Evolutionary conservation across 2,329 filamentous ascomycete species (phyloP), one percentile per base, ranked within the genome.

Genomic region (Sporothrix curviconia): DNA sequence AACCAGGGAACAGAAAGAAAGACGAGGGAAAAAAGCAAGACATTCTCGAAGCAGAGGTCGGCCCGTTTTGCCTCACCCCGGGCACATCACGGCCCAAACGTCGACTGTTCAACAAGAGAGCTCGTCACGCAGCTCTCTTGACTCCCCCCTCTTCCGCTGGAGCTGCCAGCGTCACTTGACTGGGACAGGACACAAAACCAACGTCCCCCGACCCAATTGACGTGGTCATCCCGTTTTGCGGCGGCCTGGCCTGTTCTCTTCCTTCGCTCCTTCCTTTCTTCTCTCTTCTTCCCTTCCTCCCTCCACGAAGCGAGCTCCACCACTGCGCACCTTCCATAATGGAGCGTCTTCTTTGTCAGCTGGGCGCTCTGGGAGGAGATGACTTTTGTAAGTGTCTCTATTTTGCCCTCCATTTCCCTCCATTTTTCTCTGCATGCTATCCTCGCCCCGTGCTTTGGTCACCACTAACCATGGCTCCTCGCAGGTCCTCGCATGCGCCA

Each of bases 361-460:
- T 95, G 90, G 91, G 76, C 81, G 64, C 74, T 94, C 66, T 96
- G 91, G 91, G 83, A 94, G 77, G 85, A 95, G 75, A 85, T 96
- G 84, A 89, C 85, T 55, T 90, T 95, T 75, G 91, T 95, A 37
- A 8, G 53, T 28, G 17, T 9, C 6, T 2, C 3, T 28, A 39
- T 57, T 66, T 69, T n/a, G n/a, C 19, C 22, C 11, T 8, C 25
- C 30, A 11, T 46, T 40, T 9, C 12, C 25, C 2, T 11, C 9
- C 9, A 14, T 11, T 44, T 24, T 25, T 43, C 28, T 15, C 17
- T 5, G 8, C n/a, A 4, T 22, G 12, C 52, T 15, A 8, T 12
- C 25, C 9, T 30, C n/a, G 24, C 8, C 56, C 24, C 30, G n/a
- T n/a, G n/a, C n/a, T n/a, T n/a, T n/a, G n/a, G n/a, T n/a, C n/a